Evolutionary conservation across 257 asterid genomes (phyloP), one percentile per base, ranked within the genome.

Genomic region (Schizonepeta tenuifolia): DNA sequence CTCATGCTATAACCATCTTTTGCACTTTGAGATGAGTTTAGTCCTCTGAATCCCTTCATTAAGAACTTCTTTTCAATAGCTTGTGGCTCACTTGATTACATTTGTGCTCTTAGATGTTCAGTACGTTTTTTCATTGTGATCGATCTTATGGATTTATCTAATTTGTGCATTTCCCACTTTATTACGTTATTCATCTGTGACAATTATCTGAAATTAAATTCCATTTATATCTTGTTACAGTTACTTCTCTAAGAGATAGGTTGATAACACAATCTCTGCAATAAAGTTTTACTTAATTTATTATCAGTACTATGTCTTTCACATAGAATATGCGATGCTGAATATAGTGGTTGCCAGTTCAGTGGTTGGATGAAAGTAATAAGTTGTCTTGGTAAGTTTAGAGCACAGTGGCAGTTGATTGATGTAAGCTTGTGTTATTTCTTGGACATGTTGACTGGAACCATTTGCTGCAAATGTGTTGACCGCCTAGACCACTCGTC

Each of bases 341-440:
- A 46, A 53, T 33, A 43, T 20, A 14, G 33, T 38, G 43, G 10
- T 71, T 60, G 53, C 13, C 8, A 49, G 14, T 67, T 60, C 38
- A 66, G 56, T 49, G 18, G 44, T 55, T 46, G 51, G 35, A 18
- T 65, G 59, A 44, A 74, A 33, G 49, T 55, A 56, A 13, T n/a
- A 7, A 54, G 43, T 17, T 56, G 67, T 41, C 72, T 41, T 74
- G 3, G 28, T 40, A 65, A 18, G 65, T n/a, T 43, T 65, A 65
- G 28, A 44, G 56, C 12, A 38, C 8, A 36, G 28, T 36, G 43
- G 65, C 35, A 38, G 62, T 60, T 50, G 67, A 41, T 15, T 35
- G 50, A 60, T 60, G 51, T 61, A 57, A 71, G 73, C 64, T 55
- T 64, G 40, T 9, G 38, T 40, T 41, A 22, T 54, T 15, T 69